phyloP scores from a whole-genome alignment of 2,329 filamentous ascomycete species.

The Penicillium polonicum region DNA sequence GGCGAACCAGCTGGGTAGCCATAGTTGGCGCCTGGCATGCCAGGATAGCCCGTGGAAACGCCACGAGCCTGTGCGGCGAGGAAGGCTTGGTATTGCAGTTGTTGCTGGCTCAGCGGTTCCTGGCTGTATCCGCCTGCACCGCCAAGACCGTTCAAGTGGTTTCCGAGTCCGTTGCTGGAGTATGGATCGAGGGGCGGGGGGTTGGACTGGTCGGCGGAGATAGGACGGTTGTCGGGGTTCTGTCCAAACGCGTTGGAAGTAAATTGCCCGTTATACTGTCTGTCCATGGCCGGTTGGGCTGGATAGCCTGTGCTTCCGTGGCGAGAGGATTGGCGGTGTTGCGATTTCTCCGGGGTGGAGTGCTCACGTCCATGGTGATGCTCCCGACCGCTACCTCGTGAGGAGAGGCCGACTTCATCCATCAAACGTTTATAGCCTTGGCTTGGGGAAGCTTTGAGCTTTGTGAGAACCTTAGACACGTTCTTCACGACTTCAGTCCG shows the following conservation, averaged over 20 bases:
- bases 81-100: slow-evolving; percentile 59
- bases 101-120: slow-evolving; percentile 48
- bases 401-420: slow-evolving; percentile 92
- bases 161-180: slow-evolving; percentile 31
- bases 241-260: slow-evolving; percentile 37
- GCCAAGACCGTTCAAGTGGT: slow-evolving; percentile 31
- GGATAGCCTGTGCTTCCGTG: slow-evolving; percentile 40
- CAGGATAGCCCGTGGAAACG: slow-evolving; percentile 45
- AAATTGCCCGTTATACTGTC: slow-evolving; percentile 45
- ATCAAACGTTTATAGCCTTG: slow-evolving; percentile 98
- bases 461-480: slow-evolving; percentile 81
- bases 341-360: slow-evolving; percentile 42
- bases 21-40: slow-evolving; percentile 46
- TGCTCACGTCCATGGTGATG: slow-evolving; percentile 43
- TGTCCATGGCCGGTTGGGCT: slow-evolving; percentile 39
- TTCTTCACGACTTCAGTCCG: slow-evolving; percentile 86
- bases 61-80: slow-evolving; percentile 49
- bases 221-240: slow-evolving; percentile 39
- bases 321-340: slow-evolving; percentile 44
- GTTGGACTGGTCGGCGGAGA: slow-evolving; percentile 37
- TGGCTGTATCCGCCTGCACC: slow-evolving; percentile 37
- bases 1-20: slow-evolving; percentile 46
- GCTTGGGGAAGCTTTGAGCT: slow-evolving; percentile 87
- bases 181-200: slow-evolving; percentile 42
- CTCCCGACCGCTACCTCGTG: slow-evolving; percentile 41